Base-by-base conservation (phyloP, 163 green algal genomes). In the Botryococcus braunii region DNA sequence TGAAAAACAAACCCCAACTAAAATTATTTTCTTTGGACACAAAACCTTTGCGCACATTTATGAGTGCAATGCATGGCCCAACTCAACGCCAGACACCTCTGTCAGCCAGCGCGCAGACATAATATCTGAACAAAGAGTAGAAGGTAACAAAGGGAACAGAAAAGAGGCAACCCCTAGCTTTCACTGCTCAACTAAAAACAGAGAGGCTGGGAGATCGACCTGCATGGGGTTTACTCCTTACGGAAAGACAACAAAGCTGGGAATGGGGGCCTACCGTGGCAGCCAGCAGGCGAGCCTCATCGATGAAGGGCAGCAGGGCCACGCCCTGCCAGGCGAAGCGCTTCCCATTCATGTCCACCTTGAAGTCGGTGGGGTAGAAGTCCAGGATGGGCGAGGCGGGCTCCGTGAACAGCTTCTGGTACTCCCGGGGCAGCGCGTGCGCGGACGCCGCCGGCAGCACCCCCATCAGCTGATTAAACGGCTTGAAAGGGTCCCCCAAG, bases 291-390 rank as follows among this genome's bases (percentile, higher is more conserved):
- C 84, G 75, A n/a, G 77, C 70, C 78, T 97, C 87, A 43, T 99
- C 92, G 48, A 99, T 98, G 80, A 98, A 99, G 4, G 94, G 94
- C 61, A 98, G 84, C 77, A 98, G 80, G 31, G 86, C 91, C 37
- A 98, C 89, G 27, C 83, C 93, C 86, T 97, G 89, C 90, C 90
- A 97, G 39, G 89, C 88, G 55, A 91, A 92, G 29, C 92, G 83
- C 84, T 97, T 97, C 47, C 92, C 92, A 73, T 97, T 94, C 79
- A 96, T 93, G 84, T 97, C 92, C 38, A 96, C 75, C 38, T 83
- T 77, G 69, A 93, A 93, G 9, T 86, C 69, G 0, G 65, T 71
- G 13, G 92, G 91, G 83, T 96, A 97, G 71, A 97, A 97, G 73
- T 96, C 88, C 0, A 91, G 69, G 70, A 97, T 91, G 75, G 92